Base-by-base conservation (phyloP, 257 asterid genomes). In the Parsonsia alboflavescens region DNA sequence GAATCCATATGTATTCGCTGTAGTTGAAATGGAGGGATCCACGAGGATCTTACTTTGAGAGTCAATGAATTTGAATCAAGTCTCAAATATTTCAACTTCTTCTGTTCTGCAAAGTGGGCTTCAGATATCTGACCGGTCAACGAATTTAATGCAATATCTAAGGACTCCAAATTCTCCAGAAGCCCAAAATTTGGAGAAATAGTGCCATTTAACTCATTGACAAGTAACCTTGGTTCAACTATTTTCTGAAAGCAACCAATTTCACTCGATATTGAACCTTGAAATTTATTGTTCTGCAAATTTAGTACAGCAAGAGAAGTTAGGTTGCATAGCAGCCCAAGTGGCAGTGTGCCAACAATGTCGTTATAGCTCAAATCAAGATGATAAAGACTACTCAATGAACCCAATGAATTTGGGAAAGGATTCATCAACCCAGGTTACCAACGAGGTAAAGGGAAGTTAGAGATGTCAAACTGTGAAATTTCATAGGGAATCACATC, bases 1-100 rank as follows among this genome's bases (percentile, higher is more conserved):
- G 1, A 3, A 33, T 33, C 39, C 39, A 33, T 33, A 33, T 3
- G 3, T 33, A 33, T 1, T 33, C 10, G 19, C 70, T 39, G 39
- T 5, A 80, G 75, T 10, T 80, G 83, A 67, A 75, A 80, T 8
- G 80, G 80, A 30, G 83, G 80, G 36, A 80, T 21, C 83, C 83
- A 80, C 5, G 56, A 22, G 9, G 77, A 52, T 28, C 67, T 80
- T 17, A 75, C 65, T 21, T 75, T 79, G 17, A 49, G 68, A 44
- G 16, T 49, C 10, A 78, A 42, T 6, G 42, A 53, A 59, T 68
- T 79, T 6, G 68, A 71, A 77, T 46, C 39, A 39, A 79, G 19
- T 11, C 48, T 30, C 5, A 75, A 46, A 41, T 19, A 11, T 0
- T 42, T 62, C 21, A 79, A 19, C 57, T 26, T 64, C 0, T 49